Conservation (phyloP, 768 basidiomycete species). For the Boletus pseudo-olivaceus region DNA sequence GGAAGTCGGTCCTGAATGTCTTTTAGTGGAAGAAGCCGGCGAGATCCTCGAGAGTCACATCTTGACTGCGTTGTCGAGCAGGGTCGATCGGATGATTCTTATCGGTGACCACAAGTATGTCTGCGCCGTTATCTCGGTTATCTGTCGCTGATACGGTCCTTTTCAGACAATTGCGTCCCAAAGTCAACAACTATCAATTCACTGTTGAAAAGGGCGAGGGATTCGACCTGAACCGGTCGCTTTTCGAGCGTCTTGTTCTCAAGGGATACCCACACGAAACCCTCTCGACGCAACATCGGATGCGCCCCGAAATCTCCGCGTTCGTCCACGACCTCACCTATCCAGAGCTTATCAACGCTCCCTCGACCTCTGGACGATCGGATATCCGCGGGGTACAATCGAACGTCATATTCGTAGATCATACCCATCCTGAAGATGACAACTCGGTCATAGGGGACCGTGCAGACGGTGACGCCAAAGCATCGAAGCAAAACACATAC, state of each 20-base stretch:
- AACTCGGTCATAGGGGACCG: constrained; percentile 37
- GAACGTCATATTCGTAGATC: constrained; percentile 61
- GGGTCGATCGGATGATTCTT: constrained; percentile 40
- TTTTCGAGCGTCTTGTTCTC: constrained; percentile 48
- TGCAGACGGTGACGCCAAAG: constrained; percentile 40
- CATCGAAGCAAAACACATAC: constrained; percentile 58
- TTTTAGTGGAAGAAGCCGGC: constrained; percentile 43
- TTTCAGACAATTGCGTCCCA: constrained; percentile 63
- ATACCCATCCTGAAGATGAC: constrained; percentile 54
- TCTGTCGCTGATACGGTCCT: not conserved
- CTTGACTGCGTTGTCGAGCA: constrained; percentile 49
- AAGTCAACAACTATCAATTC: constrained; percentile 60
- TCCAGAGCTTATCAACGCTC: constrained; percentile 57
- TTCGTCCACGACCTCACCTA: constrained; percentile 65
- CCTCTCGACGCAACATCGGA: constrained; percentile 55
- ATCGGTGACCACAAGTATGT: constrained; percentile 47
- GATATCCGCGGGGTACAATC: constrained; percentile 51
- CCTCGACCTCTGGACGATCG: constrained; percentile 45
- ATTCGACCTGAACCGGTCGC: constrained; percentile 59
- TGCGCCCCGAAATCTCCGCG: constrained; percentile 22
- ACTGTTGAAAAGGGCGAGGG: constrained; percentile 70
- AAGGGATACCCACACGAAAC: constrained; percentile 58
- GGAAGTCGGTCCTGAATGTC: constrained; percentile 42
- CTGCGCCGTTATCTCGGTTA: not conserved
- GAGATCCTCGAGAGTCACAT: constrained; percentile 53